A percentile compares a stretch with the other conserved stretches of the same genome.
Conservation (phyloP, 2,329 filamentous ascomycete species). For the Elsinoe necatrix region DNA sequence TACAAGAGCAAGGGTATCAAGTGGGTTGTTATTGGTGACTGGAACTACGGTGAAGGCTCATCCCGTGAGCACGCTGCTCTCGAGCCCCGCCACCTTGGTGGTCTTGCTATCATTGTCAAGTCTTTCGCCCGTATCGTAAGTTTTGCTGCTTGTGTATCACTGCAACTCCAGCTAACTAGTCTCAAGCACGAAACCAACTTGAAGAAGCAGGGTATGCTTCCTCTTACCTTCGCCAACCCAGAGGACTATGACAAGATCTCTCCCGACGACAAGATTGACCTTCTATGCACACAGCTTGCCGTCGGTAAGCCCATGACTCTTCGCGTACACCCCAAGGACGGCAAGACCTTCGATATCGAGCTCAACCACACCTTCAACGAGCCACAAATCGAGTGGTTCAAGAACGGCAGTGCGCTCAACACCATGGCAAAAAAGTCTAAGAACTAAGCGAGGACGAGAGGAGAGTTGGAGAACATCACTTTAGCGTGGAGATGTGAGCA, state of each 20-base stretch:
- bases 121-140: constrained; percentile 86
- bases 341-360: constrained; percentile 65
- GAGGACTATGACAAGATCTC: constrained; percentile 97
- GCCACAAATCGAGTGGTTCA: constrained; percentile 97
- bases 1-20: constrained; percentile 95
- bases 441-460: constrained; percentile 5
- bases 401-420: constrained; percentile 94
- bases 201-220: constrained; percentile 99
- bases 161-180: constrained; percentile 16
- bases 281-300: constrained; percentile 78
- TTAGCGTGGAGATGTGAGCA: constrained; percentile 16
- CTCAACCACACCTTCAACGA: constrained; percentile 97
- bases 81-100: constrained; percentile 93
- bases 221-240: constrained; percentile 86
- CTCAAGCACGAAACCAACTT: constrained; percentile 90
- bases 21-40: constrained; percentile 98
- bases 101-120: constrained; percentile 91
- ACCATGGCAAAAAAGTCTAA: constrained; percentile 74
- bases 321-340: constrained; percentile 79
- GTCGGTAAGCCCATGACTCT: constrained; percentile 91
- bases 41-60: constrained; percentile 98
- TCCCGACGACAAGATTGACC: constrained; percentile 84
- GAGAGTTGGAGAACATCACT: constrained; percentile 14
- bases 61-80: constrained; percentile 98
- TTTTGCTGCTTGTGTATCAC: not conserved